phyloP scores from a whole-genome alignment of 148 eudicot species.

The Nepenthes gracilis region DNA sequence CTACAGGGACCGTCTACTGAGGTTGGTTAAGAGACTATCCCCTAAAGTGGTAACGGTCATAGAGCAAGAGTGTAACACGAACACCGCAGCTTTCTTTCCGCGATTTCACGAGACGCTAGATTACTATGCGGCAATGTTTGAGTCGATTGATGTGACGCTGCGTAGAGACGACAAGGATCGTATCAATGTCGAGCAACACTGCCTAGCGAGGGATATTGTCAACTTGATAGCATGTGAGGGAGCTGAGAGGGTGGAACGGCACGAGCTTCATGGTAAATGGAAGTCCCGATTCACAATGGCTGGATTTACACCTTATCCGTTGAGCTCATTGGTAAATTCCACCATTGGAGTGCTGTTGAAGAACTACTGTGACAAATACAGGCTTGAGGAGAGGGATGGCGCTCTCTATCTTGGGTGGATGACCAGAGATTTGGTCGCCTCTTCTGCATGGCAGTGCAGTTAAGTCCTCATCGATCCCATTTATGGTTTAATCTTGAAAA shows the following conservation, averaged over 20 bases:
- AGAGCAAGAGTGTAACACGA: conserved; percentile 60
- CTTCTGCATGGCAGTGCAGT: conserved; percentile 59
- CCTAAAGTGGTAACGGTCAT: conserved; percentile 61
- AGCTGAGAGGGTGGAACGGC: conserved; percentile 43
- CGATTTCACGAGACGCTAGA: conserved; percentile 47
- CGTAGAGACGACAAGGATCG: conserved; percentile 42
- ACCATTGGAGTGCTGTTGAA: conserved; percentile 43
- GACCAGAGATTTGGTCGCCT: conserved; percentile 55
- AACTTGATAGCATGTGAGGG: conserved; percentile 59
- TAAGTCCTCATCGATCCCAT: background rate
- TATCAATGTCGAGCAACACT: conserved; percentile 58
- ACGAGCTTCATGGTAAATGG: conserved; percentile 62
- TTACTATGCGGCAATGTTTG: conserved; percentile 55
- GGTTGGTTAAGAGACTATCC: conserved; percentile 34
- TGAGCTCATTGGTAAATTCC: conserved; percentile 49
- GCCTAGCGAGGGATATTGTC: conserved; percentile 51
- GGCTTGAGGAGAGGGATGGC: conserved; percentile 60
- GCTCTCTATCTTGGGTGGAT: conserved; percentile 73
- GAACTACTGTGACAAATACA: conserved; percentile 39
- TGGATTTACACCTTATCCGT: conserved; percentile 51
- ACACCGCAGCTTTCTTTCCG: conserved; percentile 46
- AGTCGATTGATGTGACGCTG: conserved; percentile 50
- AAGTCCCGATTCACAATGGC: conserved; percentile 47
- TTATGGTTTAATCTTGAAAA: too few relatives aligned
- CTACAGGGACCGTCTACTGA: conserved; percentile 39